Conservation (phyloP, 225 moss, liverwort and hornwort species). For the Pseudoscleropodium purum region DNA sequence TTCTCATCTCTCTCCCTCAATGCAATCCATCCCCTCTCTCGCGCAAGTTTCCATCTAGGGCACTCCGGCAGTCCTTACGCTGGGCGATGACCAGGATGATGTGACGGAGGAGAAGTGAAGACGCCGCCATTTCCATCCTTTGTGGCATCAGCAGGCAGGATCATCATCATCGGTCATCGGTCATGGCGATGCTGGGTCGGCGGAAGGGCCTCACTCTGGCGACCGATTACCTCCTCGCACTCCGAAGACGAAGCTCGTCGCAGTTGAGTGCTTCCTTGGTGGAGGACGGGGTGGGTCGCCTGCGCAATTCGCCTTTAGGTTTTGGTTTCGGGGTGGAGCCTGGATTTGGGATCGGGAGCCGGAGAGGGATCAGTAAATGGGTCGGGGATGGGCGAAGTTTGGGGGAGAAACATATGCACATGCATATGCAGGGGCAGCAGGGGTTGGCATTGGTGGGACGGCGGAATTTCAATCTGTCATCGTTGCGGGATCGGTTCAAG, state of each 20-base stretch:
- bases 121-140: not conserved
- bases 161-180: not conserved
- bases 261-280: not conserved
- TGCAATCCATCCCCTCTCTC: not conserved
- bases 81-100: not conserved
- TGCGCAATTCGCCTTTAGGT: not conserved
- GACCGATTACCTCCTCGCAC: conserved; percentile 18
- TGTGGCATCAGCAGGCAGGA: not conserved
- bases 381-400: not conserved
- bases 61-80: not conserved
- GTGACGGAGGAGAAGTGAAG: not conserved
- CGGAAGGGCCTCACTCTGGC: conserved; percentile 33
- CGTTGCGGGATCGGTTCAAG: conserved; percentile 22
- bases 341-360: not conserved
- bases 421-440: not conserved
- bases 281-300: conserved; percentile 2
- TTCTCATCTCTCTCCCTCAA: not conserved
- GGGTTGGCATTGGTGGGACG: conserved; percentile 14
- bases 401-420: not conserved
- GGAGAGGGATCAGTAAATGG: conserved; percentile 20
- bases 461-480: conserved; percentile 25
- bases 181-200: conserved; percentile 39
- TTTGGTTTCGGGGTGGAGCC: not conserved
- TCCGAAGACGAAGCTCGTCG: not conserved
- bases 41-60: not conserved